These are phyloP conservation scores for Cyclotella baltica DNA, from an alignment of 108 stramenopile genomes.

Conservation along the genomic window DNA sequence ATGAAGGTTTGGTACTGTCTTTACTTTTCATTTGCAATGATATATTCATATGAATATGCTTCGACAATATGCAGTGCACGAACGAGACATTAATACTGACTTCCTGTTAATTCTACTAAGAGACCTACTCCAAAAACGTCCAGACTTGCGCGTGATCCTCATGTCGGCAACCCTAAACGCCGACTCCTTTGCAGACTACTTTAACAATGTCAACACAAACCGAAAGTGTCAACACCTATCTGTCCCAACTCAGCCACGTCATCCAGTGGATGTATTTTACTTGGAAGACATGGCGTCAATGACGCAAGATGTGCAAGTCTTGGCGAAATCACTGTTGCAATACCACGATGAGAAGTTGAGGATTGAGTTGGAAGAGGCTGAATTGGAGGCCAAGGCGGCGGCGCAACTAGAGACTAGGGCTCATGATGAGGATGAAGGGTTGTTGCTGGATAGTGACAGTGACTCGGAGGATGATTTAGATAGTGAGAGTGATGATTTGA, in stretches of 20 bases:
- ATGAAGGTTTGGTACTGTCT: too few relatives aligned
- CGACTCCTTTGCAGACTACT: conserved; percentile 94
- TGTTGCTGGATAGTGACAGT: neutral
- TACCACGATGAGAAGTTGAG: conserved; percentile 31
- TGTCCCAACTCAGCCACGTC: conserved; percentile 27
- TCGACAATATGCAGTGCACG: conserved; percentile 76
- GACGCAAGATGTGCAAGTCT: conserved; percentile 9
- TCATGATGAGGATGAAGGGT: conserved; percentile 20
- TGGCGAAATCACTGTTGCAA: conserved; percentile 20
- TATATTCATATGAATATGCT: neutral
- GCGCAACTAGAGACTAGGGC: conserved; percentile 9
- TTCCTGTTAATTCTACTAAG: conserved; percentile 95
- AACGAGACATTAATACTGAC: conserved; percentile 97
- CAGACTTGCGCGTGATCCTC: conserved; percentile 92
- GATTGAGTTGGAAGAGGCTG: conserved; percentile 30
- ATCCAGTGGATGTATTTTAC: conserved; percentile 24
- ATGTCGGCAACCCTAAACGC: conserved; percentile 96
- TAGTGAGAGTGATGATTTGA: neutral
- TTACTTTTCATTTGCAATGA: neutral
- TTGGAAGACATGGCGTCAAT: conserved; percentile 32
- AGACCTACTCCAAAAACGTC: conserved; percentile 81
- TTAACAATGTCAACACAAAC: conserved; percentile 60
- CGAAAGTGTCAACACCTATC: conserved; percentile 59
- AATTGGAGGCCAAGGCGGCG: conserved; percentile 22
- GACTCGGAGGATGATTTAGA: conserved; percentile 46